A percentile compares a stretch with the other conserved stretches of the same genome.
Evolutionary conservation across 495 filamentous ascomycete species (phyloP).

Genomic region (Umbilicaria muhlenbergii): DNA sequence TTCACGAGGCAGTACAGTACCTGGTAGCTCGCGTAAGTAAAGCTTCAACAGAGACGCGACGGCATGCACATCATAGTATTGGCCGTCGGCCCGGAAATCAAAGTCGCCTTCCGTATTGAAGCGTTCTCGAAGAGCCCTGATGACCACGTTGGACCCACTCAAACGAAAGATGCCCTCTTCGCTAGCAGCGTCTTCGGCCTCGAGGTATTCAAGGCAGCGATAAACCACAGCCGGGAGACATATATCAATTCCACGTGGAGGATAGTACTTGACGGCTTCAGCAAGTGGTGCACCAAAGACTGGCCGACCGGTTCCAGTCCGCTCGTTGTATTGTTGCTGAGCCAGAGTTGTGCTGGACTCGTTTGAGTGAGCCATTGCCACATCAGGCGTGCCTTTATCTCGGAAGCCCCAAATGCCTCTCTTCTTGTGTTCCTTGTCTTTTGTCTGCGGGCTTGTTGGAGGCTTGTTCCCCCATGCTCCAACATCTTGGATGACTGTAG

Average conservation of each 20-base stretch:
- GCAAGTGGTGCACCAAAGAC: conserved; percentile 77
- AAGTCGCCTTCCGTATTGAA: conserved; percentile 94
- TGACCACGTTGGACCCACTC: conserved; percentile 85
- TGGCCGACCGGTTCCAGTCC: conserved; percentile 44
- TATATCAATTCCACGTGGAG: conserved; percentile 51
- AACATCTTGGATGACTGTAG: conserved; percentile 70
- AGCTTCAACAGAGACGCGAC: conserved; percentile 89
- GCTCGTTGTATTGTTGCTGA: conserved; percentile 30
- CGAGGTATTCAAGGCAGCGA: conserved; percentile 87
- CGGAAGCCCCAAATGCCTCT: conserved; percentile 91
- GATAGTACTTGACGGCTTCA: conserved; percentile 71
- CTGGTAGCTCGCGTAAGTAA: conserved; percentile 84
- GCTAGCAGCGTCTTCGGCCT: conserved; percentile 59
- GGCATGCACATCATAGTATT: conserved; percentile 91
- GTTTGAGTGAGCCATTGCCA: conserved; percentile 26
- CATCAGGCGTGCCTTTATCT: conserved; percentile 45
- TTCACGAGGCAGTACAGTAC: conserved; percentile 78
- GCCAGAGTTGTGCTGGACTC: conserved; percentile 21
- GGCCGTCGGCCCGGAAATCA: conserved; percentile 66
- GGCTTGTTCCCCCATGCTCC: conserved; percentile 73
- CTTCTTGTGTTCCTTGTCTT: conserved; percentile 71
- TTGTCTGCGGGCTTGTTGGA: conserved; percentile 35
- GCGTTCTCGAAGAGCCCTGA: conserved; percentile 76
- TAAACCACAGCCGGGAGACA: conserved; percentile 91
- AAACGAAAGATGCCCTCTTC: conserved; percentile 96